Evolutionary conservation across 2,329 filamentous ascomycete species (phyloP).

Genomic region (Seiridium unicorne): DNA sequence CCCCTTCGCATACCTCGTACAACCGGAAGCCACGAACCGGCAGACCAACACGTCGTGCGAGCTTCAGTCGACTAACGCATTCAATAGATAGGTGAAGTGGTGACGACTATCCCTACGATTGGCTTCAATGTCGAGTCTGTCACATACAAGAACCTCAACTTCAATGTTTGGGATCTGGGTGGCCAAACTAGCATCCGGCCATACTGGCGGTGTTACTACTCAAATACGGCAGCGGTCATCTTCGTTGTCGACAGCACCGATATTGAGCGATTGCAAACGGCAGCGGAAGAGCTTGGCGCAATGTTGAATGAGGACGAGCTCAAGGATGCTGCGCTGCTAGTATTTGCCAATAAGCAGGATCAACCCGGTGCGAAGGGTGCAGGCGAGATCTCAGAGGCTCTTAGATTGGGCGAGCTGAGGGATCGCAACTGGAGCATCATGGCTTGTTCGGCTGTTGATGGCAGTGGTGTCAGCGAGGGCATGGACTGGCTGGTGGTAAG

Average conservation of each 20-base stretch:
- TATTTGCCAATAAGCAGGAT: slow-evolving; percentile 99
- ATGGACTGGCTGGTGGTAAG: slow-evolving; percentile 98
- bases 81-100: slow-evolving; percentile 88
- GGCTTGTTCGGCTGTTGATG: slow-evolving; percentile 93
- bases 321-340: slow-evolving; percentile 91
- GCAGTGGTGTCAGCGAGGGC: slow-evolving; percentile 89
- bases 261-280: slow-evolving; percentile 90
- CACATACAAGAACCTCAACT: slow-evolving; percentile 96
- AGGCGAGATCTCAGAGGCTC: slow-evolving; percentile 91
- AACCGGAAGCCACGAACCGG: not conserved
- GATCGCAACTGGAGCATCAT: slow-evolving; percentile 99
- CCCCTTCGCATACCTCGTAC: not conserved
- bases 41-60: not conserved
- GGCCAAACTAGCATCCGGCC: slow-evolving; percentile 98
- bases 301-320: slow-evolving; percentile 99
- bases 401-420: slow-evolving; percentile 85
- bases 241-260: slow-evolving; percentile 99
- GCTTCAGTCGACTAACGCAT: slow-evolving; percentile 5
- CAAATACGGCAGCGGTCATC: slow-evolving; percentile 96
- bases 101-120: slow-evolving; percentile 98
- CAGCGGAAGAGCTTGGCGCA: slow-evolving; percentile 85
- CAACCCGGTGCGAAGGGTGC: slow-evolving; percentile 95
- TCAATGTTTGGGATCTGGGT: slow-evolving; percentile 98
- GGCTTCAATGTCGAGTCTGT: slow-evolving; percentile 99
- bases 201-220: slow-evolving; percentile 99